A percentile compares a stretch with the other conserved stretches of the same genome.
Conservation (phyloP, 805 yeast species). For the Ogataea nonfermentans region DNA sequence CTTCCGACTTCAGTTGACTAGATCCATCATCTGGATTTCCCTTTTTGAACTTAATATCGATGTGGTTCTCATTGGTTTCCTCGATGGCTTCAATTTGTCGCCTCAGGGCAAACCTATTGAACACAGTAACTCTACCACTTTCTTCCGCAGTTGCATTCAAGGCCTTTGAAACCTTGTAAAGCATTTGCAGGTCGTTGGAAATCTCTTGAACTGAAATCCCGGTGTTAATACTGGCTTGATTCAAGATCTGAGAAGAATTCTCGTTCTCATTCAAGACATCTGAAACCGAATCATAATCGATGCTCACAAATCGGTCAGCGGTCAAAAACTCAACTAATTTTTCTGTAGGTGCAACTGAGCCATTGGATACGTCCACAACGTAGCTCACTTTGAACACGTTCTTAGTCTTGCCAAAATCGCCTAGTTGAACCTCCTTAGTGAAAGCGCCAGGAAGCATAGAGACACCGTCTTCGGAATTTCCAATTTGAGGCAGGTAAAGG, state of each 20-base stretch:
- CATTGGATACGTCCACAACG: constrained; percentile 27
- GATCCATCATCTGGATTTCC: constrained; percentile 3
- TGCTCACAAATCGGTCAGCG: constrained; percentile 46
- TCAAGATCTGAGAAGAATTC: constrained; percentile 9
- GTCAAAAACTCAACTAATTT: constrained; percentile 39
- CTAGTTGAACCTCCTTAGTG: constrained; percentile 40
- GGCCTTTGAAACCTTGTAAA: constrained; percentile 34
- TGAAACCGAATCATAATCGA: constrained; percentile 68
- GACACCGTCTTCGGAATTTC: constrained; percentile 42
- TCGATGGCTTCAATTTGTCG: constrained; percentile 23
- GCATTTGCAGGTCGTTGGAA: constrained; percentile 24
- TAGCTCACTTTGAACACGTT: constrained; percentile 48
- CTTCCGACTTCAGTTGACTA: constrained; percentile 46
- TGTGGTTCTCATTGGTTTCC: neutral
- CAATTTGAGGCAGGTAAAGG: constrained; percentile 57
- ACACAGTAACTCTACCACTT: constrained; percentile 36
- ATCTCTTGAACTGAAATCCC: neutral
- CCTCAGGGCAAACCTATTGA: constrained; percentile 21
- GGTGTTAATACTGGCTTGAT: neutral
- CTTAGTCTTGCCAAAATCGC: constrained; percentile 44
- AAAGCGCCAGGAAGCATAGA: constrained; percentile 67
- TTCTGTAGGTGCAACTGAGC: constrained; percentile 18
- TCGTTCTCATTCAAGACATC: constrained; percentile 36
- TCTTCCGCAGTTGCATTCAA: constrained; percentile 33
- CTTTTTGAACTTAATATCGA: constrained; percentile 3